phyloP scores from a whole-genome alignment of 345 rosid species.

The Microthlaspi erraticum region DNA sequence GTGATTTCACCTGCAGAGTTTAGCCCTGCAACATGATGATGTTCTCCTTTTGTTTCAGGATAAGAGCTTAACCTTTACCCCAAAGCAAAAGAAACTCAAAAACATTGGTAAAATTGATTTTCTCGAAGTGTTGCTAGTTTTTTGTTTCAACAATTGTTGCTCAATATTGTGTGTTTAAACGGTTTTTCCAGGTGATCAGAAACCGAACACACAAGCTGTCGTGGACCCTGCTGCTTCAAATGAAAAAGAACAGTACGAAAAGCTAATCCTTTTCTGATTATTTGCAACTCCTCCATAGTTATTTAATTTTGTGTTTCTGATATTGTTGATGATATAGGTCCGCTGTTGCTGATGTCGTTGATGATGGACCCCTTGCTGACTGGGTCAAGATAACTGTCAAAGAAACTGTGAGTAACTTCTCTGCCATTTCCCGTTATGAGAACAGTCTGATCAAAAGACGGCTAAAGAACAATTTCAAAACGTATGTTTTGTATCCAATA shows the following conservation, averaged over 20 bases:
- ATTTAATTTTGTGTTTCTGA: too few species aligned
- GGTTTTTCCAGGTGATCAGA: conserved; percentile 58
- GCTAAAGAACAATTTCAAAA: conserved; percentile 13
- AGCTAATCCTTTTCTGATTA: conserved; percentile 30
- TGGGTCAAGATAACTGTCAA: conserved; percentile 94
- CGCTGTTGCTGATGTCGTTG: conserved; percentile 54
- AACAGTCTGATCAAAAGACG: conserved; percentile 9
- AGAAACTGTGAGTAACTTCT: conserved; percentile 62
- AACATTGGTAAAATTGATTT: conserved; percentile 58
- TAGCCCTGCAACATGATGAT: conserved; percentile 11
- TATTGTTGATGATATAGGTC: too few species aligned
- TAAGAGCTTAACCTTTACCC: conserved; percentile 53
- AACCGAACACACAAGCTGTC: conserved; percentile 50
- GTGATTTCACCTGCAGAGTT: conserved; percentile 14
- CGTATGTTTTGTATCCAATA: conserved; percentile 22
- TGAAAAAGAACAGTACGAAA: conserved; percentile 62
- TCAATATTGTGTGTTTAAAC: conserved; percentile 34
- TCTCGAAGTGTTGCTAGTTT: conserved; percentile 27
- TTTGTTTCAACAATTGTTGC: conserved; percentile 7
- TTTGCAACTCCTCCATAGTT: conserved; percentile 19
- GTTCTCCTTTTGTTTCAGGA: conserved; percentile 49
- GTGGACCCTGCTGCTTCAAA: conserved; percentile 48
- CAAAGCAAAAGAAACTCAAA: conserved; percentile 74
- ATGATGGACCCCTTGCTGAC: conserved; percentile 80
- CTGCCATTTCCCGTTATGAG: conserved; percentile 2